Percentiles rank a stretch among this genome's conserved stretches.
phyloP scores from a whole-genome alignment of 768 basidiomycete genomes.

The Auricularia heimuer region DNA sequence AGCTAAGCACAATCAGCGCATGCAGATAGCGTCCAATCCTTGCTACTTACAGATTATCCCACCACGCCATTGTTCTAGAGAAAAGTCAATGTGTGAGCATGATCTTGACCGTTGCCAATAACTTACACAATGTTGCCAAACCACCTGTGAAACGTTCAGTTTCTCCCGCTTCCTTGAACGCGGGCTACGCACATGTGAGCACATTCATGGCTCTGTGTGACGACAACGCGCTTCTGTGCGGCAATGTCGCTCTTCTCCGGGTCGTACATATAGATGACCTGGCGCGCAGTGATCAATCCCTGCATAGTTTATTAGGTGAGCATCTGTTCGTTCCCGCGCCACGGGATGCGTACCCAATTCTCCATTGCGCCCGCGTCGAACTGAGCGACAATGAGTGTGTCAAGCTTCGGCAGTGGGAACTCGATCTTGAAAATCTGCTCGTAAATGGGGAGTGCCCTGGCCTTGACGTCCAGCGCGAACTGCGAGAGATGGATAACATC shows the following conservation, averaged over 20 bases:
- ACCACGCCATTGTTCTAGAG: slow-evolving; percentile 85
- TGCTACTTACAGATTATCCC: slow-evolving; percentile 63
- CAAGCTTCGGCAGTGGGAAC: slow-evolving; percentile 89
- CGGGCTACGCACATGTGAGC: slow-evolving; percentile 10
- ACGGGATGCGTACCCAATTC: slow-evolving; percentile 49
- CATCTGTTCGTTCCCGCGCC: background rate
- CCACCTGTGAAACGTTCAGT: slow-evolving; percentile 62
- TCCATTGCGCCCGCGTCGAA: slow-evolving; percentile 67
- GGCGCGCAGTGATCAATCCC: slow-evolving; percentile 85
- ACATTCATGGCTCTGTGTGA: slow-evolving; percentile 77
- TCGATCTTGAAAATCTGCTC: slow-evolving; percentile 88
- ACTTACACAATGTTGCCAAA: slow-evolving; percentile 63
- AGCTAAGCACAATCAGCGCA: background rate
- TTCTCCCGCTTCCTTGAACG: slow-evolving; percentile 2
- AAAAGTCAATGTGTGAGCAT: background rate
- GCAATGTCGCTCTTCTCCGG: slow-evolving; percentile 59
- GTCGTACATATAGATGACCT: slow-evolving; percentile 70
- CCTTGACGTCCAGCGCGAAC: slow-evolving; percentile 83
- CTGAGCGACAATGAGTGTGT: slow-evolving; percentile 46
- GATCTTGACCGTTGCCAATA: too few relatives aligned
- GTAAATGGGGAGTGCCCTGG: slow-evolving; percentile 74
- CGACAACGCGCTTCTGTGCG: slow-evolving; percentile 71
- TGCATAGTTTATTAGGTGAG: slow-evolving; percentile 12
- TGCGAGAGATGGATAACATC: slow-evolving; percentile 71
- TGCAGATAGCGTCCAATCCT: slow-evolving; percentile 4